Conservation (phyloP, 192 early-diverging fungal species). For the Chytriomyces hyalinus region DNA sequence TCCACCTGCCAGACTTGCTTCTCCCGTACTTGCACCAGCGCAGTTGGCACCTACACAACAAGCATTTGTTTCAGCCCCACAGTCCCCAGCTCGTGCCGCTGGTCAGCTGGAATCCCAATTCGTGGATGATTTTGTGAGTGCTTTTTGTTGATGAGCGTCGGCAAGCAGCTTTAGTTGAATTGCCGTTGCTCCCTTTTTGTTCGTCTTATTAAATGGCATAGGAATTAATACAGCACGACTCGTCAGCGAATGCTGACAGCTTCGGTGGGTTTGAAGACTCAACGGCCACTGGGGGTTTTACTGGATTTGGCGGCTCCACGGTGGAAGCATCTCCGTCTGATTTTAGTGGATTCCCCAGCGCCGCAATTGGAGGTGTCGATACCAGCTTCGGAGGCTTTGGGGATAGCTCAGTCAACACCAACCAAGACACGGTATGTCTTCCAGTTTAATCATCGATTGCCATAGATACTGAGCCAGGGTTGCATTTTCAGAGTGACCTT, state of each 20-base stretch:
- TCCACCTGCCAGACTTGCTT: not conserved
- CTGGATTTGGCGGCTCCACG: not conserved
- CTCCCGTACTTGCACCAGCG: slow-evolving; percentile 3
- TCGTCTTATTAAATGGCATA: slow-evolving; percentile 6
- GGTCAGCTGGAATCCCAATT: not conserved
- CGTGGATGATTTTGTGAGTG: slow-evolving; percentile 13
- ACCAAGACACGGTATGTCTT: no score
- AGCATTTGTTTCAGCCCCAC: slow-evolving; percentile 12
- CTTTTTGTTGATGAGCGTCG: not conserved
- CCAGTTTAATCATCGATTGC: no score
- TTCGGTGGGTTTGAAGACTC: not conserved
- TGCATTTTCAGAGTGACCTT: slow-evolving; percentile 10
- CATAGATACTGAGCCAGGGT: not conserved
- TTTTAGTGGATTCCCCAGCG: no score
- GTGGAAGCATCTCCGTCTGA: no score
- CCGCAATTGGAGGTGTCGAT: no score
- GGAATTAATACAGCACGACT: slow-evolving; percentile 24
- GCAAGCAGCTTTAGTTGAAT: no score
- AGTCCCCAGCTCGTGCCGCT: not conserved
- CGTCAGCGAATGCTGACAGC: not conserved
- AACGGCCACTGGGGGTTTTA: not conserved
- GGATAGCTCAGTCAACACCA: no score
- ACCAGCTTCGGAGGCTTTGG: no score
- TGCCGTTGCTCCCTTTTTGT: not conserved
- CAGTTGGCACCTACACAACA: not conserved